Evolutionary conservation across 345 rosid species (phyloP).

Genomic region (Trapa bicornis): DNA sequence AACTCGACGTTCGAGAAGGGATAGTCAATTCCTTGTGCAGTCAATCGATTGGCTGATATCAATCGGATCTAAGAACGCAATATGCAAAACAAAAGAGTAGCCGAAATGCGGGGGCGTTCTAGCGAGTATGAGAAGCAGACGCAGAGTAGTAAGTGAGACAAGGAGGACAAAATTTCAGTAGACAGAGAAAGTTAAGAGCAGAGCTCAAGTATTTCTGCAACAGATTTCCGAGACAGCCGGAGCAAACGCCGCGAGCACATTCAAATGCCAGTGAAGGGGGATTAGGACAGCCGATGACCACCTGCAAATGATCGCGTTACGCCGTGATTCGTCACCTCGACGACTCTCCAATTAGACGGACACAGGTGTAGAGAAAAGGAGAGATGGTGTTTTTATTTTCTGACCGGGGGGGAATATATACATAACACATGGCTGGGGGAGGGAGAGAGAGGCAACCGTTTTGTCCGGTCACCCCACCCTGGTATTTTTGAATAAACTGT

Average conservation of each 20-base stretch:
- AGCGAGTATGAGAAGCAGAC: neutral
- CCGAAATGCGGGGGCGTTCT: neutral
- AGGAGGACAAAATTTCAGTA: slow-evolving; percentile 2
- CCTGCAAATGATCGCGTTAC: neutral
- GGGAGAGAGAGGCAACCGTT: no score
- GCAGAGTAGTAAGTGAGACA: slow-evolving; percentile 6
- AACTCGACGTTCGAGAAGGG: slow-evolving; percentile 10
- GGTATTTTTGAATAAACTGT: no score
- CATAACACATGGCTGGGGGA: neutral
- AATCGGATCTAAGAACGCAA: slow-evolving; percentile 12
- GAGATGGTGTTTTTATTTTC: slow-evolving; percentile 9
- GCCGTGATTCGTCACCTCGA: neutral
- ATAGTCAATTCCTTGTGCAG: slow-evolving; percentile 7
- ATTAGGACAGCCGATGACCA: neutral
- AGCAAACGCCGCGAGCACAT: neutral
- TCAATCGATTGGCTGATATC: slow-evolving; percentile 13
- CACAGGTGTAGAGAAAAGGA: slow-evolving; percentile 1
- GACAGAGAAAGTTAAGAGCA: slow-evolving; percentile 11
- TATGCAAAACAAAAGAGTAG: neutral
- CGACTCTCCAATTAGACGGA: slow-evolving; percentile 9
- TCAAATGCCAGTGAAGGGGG: neutral
- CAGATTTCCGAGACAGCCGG: neutral
- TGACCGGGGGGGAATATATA: slow-evolving; percentile 9
- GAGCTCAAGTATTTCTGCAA: neutral
- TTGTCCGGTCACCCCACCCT: no score